Evolutionary conservation across 2,329 filamentous ascomycete genomes (phyloP), one percentile per base, ranked within the genome.

Genomic region (Diaporthe citriasiana): DNA sequence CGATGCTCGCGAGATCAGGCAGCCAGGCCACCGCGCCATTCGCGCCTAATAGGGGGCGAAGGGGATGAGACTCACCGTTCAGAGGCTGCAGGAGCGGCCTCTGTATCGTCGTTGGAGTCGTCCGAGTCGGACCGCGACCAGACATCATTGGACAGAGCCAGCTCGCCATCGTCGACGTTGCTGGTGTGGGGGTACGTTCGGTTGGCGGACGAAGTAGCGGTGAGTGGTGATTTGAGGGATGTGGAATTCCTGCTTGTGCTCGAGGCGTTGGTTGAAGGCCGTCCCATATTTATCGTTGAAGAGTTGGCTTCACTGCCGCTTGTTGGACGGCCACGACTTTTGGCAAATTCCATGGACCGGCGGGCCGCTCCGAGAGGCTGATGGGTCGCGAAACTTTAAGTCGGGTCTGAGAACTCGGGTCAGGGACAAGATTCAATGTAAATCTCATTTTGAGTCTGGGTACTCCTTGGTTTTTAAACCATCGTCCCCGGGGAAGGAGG

Each of bases 61-160:
- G 22, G 30, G n/a, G 6, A 25, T 22, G 33, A n/a, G 35, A 51
- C 72, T 73, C 45, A 73, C 72, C 65, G 63, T 45, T 71, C 53
- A n/a, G 66, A 27, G 42, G 40, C 19, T 19, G 51, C 60, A 71
- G 45, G 30, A 38, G 33, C 45, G 5, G 15, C 7, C 19, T 68
- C 65, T 27, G 66, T 22, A 17, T 69, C 76, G 19, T 73, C 71
- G 56, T 68, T 76, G 33, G 77, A 77, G 59, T 78, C 77, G 35
- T 78, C 78, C 10, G 78, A 78, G 57, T 79, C 78, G 33, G 74
- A 72, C 9, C 50, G 73, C 38, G 78, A 78, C 77, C 77, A 79
- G 60, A 78, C 76, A 5, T 78, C 74, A 50, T 73, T 76, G n/a
- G 55, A 47, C 27, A 25, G 63, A 19, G 55, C 15, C 40, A 19